These are phyloP conservation scores for Silene coronaria DNA, from an alignment of 179 eudicot genomes.

Conservation along the genomic window DNA sequence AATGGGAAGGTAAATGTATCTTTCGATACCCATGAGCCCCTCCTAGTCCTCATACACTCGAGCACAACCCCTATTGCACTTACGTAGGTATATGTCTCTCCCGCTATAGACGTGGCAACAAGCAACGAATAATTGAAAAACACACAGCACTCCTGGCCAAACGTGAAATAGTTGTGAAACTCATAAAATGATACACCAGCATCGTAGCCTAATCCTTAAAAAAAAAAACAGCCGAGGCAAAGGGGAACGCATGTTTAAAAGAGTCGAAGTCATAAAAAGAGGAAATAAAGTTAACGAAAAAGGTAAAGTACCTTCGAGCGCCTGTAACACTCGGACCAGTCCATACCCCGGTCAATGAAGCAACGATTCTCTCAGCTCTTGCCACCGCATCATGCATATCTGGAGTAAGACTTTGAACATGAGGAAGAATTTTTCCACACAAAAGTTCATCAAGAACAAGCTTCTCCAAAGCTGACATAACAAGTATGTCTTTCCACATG, in stretches of 20 bases:
- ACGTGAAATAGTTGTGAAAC: too few species aligned
- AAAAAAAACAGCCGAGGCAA: background rate
- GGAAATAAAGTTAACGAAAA: background rate
- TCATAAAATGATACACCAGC: background rate
- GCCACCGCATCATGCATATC: constrained; percentile 77
- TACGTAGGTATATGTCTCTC: too few species aligned
- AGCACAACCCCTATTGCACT: too few species aligned
- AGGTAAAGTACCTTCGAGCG: constrained; percentile 48
- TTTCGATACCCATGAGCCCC: too few species aligned
- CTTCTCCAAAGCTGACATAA: constrained; percentile 66
- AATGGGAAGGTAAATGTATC: too few species aligned
- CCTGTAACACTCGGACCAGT: constrained; percentile 65
- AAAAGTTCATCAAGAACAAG: constrained; percentile 80
- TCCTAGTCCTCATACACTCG: too few species aligned
- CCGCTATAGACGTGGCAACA: too few species aligned
- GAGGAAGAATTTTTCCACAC: constrained; percentile 72
- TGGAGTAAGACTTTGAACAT: constrained; percentile 62
- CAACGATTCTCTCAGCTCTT: constrained; percentile 70
- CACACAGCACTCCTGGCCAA: too few species aligned
- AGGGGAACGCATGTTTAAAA: background rate
- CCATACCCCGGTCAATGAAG: constrained; percentile 74
- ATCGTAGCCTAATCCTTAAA: background rate
- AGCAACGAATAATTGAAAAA: too few species aligned
- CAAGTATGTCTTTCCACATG: constrained; percentile 78
- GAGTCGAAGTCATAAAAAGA: background rate